phyloP scores from a whole-genome alignment of 768 basidiomycete genomes.

The Infundibulicybe gibba region DNA sequence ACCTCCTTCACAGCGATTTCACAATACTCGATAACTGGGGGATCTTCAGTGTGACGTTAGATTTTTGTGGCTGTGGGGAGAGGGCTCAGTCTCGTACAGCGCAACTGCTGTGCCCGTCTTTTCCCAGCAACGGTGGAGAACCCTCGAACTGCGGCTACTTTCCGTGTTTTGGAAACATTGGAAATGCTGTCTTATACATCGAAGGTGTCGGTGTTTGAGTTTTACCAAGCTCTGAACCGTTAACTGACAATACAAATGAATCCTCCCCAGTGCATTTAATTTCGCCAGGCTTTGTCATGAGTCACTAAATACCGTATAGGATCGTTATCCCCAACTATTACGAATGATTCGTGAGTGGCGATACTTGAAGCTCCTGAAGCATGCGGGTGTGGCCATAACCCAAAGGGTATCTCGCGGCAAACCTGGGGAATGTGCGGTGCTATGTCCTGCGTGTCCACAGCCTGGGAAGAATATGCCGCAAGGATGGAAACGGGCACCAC shows the following conservation, averaged over 20 bases:
- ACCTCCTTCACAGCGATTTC: background rate
- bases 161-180: constrained; percentile 6
- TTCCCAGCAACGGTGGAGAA: constrained; percentile 6
- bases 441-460: constrained; percentile 20
- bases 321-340: too few relatives aligned
- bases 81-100: constrained; percentile 4
- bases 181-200: constrained; percentile 8
- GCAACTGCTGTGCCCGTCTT: constrained; percentile 5
- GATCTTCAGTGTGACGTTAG: background rate
- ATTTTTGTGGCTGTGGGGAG: constrained; percentile 8
- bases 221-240: constrained; percentile 3
- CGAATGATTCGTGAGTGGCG: constrained; percentile 10
- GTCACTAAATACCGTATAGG: too few relatives aligned
- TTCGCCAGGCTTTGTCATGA: too few relatives aligned
- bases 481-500: constrained; percentile 9
- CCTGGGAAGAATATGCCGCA: constrained; percentile 13
- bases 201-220: constrained; percentile 9
- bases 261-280: constrained; percentile 2
- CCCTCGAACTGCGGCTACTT: constrained; percentile 8
- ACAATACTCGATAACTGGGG: background rate
- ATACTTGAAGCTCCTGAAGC: constrained; percentile 10
- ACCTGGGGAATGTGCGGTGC: constrained; percentile 12
- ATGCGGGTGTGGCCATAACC: constrained; percentile 11
- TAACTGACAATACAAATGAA: constrained; percentile 9
- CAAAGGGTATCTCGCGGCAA: constrained; percentile 9